Evolutionary conservation across 1,139 yeast species (phyloP).

Genomic region (Kodamaea sp.): DNA sequence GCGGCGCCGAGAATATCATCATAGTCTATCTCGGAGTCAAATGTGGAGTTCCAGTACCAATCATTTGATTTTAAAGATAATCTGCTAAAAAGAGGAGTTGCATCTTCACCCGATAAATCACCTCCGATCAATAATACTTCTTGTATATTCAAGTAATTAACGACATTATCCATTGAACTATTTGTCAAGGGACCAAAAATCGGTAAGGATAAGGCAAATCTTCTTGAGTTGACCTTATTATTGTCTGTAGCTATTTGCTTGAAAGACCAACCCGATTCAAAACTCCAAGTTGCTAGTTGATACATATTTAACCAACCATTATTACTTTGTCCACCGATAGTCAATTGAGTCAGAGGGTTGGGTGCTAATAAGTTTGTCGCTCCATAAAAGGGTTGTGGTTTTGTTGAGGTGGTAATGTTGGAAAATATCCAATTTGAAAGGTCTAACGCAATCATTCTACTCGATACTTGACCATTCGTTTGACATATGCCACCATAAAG

Average conservation of each 20-base stretch:
- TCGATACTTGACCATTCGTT: constrained; percentile 23
- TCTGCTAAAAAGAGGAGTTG: constrained; percentile 40
- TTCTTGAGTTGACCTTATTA: constrained; percentile 43
- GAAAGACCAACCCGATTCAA: constrained; percentile 57
- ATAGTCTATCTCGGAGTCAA: constrained; percentile 14
- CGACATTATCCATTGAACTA: constrained; percentile 16
- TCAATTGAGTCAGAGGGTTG: constrained; percentile 33
- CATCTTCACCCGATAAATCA: constrained; percentile 20
- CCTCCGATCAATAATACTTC: constrained; percentile 41
- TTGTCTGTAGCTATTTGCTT: constrained; percentile 23
- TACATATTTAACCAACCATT: constrained; percentile 59
- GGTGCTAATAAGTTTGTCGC: constrained; percentile 45
- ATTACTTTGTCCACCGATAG: constrained; percentile 53
- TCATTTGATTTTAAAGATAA: constrained; percentile 30
- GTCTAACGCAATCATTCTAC: constrained; percentile 35
- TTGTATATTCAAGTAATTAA: constrained; percentile 20
- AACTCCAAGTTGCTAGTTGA: constrained; percentile 60
- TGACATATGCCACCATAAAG: constrained; percentile 47
- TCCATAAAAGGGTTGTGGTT: constrained; percentile 50
- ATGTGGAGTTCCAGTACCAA: constrained; percentile 43
- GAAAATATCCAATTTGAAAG: constrained; percentile 20
- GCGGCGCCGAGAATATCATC: constrained; percentile 39
- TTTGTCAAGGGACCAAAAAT: constrained; percentile 28
- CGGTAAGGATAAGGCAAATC: constrained; percentile 46
- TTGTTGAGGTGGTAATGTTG: constrained; percentile 41